Evolutionary conservation across 2,329 filamentous ascomycete genomes (phyloP).

Genomic region (Xylariales sp.): DNA sequence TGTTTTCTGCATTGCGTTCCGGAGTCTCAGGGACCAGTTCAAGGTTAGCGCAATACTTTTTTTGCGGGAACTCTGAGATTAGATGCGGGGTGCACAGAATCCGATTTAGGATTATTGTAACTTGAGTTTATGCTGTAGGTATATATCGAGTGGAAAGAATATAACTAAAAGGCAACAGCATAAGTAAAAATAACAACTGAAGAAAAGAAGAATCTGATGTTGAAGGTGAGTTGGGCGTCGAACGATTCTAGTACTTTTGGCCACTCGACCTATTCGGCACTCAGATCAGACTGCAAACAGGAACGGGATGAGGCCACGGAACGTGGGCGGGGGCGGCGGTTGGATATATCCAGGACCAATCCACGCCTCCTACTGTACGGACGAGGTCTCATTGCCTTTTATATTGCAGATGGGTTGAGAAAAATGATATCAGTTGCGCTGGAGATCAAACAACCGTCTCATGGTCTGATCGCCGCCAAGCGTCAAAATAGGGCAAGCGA

Average conservation of each 20-base stretch:
- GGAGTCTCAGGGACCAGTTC: slow-evolving; percentile 6
- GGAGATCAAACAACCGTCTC: slow-evolving; percentile 7
- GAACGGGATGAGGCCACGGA: neutral
- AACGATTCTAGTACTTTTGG: too few relatives aligned
- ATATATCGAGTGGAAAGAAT: neutral
- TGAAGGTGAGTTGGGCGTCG: too few relatives aligned
- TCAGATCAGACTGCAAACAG: too few relatives aligned
- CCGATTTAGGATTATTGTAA: neutral
- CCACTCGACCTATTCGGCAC: too few relatives aligned
- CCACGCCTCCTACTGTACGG: too few relatives aligned
- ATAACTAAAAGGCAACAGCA: too few relatives aligned
- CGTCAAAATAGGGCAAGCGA: neutral
- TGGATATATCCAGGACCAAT: too few relatives aligned
- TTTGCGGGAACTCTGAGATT: neutral
- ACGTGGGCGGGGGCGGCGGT: neutral
- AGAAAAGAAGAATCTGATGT: too few relatives aligned
- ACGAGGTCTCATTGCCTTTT: too few relatives aligned
- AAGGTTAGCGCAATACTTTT: slow-evolving; percentile 6
- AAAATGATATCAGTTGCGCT: neutral
- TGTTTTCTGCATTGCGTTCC: neutral
- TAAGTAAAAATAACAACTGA: too few relatives aligned
- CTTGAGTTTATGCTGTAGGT: neutral
- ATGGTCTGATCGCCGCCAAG: slow-evolving; percentile 1
- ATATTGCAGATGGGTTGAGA: too few relatives aligned
- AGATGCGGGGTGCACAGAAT: slow-evolving; percentile 3